Evolutionary conservation across 257 asterid species (phyloP).

Genomic region (Nicotiana attenuata): DNA sequence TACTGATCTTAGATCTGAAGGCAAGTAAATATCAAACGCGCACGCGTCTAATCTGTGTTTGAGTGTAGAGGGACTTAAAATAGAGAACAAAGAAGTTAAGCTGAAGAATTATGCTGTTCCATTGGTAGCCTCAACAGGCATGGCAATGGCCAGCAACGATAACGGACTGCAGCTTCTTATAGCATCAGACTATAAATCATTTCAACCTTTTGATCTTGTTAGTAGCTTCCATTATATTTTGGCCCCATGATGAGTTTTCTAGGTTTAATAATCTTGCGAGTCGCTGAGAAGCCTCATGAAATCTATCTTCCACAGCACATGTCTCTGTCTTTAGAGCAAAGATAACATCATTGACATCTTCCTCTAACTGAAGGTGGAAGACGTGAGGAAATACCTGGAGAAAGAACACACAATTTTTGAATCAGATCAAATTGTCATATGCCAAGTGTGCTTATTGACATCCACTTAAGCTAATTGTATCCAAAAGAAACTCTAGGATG

Average conservation of each 20-base stretch:
- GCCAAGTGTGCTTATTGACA: not conserved
- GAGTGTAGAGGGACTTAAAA: not conserved
- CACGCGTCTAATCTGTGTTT: not conserved
- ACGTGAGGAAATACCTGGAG: conserved; percentile 67
- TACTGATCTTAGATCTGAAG: not conserved
- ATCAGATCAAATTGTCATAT: not conserved
- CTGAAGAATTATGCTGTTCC: not conserved
- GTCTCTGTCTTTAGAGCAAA: conserved; percentile 60
- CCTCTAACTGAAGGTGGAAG: conserved; percentile 63
- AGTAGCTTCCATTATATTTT: conserved; percentile 35
- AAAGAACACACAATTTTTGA: not conserved
- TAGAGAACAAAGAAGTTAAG: too few species aligned
- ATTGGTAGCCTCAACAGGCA: not conserved
- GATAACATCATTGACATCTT: conserved; percentile 79
- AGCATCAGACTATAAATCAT: conserved; percentile 10
- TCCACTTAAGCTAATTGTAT: not conserved
- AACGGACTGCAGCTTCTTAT: not conserved
- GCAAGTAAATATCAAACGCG: not conserved
- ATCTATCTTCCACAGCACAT: conserved; percentile 31
- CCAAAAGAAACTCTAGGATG: not conserved
- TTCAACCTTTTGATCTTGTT: conserved; percentile 40
- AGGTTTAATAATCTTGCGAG: conserved; percentile 33
- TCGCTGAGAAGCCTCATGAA: conserved; percentile 38
- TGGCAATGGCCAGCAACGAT: not conserved
- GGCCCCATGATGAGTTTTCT: conserved; percentile 34